Base-by-base conservation (phyloP, 345 rosid species). In the Psidium guajava region DNA sequence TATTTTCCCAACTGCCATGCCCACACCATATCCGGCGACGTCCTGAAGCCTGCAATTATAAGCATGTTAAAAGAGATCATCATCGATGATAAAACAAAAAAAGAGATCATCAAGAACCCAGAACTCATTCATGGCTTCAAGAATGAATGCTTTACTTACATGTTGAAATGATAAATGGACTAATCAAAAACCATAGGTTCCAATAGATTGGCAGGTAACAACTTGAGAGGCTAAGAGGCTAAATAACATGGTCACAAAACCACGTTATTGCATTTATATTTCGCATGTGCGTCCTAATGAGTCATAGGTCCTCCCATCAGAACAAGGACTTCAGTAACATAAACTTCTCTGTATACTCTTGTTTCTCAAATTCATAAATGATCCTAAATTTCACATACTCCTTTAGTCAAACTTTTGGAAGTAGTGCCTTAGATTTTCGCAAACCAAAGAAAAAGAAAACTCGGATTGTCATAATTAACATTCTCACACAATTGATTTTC, bases 21-120 rank as follows among this genome's bases (percentile, higher is more conserved):
- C 95, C 83, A 97, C 96, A 82, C 98, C 98, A 52, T 97, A 95
- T 86, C 99, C 98, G 88, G 94, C 93, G 83, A 97, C 86, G 84
- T 97, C 99, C 91, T 90, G 95, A 85, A 97, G 99, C 95, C 99
- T 97, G 86, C 74, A 89, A 85, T 59, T 22, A 82, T 51, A 74
- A 58, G 52, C 89, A 88, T 6, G 87, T 57, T 53, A 80, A 85
- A 36, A 69, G 77, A 8, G 77, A 69, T 18, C 77, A 69, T 4
- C 22, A 32, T 69, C 13, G 44, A 42, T 42, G 44, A 5, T 42
- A 42, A 42, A 42, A 42, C 3, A 80, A 85, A 18, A 69, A 47
- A 8, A 47, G 32, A 8, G 47, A 32, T 4, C 22, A 32, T 69
- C 25, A 18, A 69, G 77, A 69, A 69, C 47, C 77, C 47, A 69